These are phyloP conservation scores for Candida glaebosa DNA, from an alignment of 805 yeast genomes.

Conservation along the genomic window DNA sequence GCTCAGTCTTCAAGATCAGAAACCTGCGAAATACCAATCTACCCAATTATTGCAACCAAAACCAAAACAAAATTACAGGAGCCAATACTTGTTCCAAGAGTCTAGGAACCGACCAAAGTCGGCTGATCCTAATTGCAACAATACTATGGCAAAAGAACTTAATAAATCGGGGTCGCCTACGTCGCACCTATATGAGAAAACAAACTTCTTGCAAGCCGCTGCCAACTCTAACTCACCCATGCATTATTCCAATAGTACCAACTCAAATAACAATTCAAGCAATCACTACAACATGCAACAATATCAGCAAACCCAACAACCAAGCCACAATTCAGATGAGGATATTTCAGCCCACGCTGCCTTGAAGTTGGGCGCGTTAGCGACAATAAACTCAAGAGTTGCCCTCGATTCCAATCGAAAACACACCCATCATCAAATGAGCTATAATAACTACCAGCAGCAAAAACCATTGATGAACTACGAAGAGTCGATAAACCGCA, in stretches of 20 bases:
- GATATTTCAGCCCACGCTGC: conserved; percentile 36
- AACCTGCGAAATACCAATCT: conserved; percentile 7
- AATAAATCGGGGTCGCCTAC: conserved; percentile 40
- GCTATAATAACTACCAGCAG: conserved; percentile 6
- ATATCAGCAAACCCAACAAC: conserved; percentile 13
- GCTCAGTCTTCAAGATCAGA: conserved; percentile 7
- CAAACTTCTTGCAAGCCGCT: conserved; percentile 39
- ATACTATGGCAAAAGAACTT: conserved; percentile 13
- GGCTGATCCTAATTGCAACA: conserved; percentile 41
- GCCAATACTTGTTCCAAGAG: conserved; percentile 12
- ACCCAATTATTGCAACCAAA: conserved; percentile 34
- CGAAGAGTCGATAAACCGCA: conserved; percentile 36
- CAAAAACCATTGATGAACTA: conserved; percentile 10
- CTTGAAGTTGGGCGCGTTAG: conserved; percentile 63
- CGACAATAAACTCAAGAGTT: conserved; percentile 58
- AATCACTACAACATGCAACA: conserved; percentile 6
- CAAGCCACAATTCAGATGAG: conserved; percentile 17
- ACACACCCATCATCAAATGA: conserved; percentile 11
- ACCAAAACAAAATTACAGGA: conserved; percentile 29
- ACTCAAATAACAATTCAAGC: neutral
- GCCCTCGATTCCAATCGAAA: conserved; percentile 43
- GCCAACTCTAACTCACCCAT: conserved; percentile 18
- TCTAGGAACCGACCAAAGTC: conserved; percentile 37
- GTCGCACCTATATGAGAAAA: conserved; percentile 40
- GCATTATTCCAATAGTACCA: conserved; percentile 3